Percentiles rank a stretch among this genome's conserved stretches.
phyloP scores from a whole-genome alignment of 768 basidiomycete genomes.

The Pisolithus microcarpus region DNA sequence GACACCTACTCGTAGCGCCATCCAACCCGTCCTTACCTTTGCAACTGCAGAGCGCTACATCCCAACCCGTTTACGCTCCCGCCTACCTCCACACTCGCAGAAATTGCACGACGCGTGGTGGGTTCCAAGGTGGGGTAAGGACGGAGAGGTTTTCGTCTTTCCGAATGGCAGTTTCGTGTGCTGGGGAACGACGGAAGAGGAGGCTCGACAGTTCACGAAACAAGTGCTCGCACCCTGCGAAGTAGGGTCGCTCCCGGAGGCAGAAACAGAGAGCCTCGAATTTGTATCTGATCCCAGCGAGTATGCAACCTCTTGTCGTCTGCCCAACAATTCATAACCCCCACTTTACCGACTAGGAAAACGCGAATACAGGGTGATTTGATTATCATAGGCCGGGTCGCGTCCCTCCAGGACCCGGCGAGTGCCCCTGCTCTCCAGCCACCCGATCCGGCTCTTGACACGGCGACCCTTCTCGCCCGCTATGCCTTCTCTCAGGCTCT shows the following conservation, averaged over 20 bases:
- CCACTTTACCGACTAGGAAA: conserved; percentile 37
- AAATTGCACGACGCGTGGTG: conserved; percentile 73
- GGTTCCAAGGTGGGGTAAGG: conserved; percentile 62
- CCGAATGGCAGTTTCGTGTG: conserved; percentile 83
- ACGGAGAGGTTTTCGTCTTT: conserved; percentile 87
- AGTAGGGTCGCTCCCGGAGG: conserved; percentile 54
- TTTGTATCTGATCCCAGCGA: conserved; percentile 88
- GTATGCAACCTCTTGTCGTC: conserved; percentile 37
- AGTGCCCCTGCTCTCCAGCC: conserved; percentile 40
- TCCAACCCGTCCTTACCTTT: conserved; percentile 70
- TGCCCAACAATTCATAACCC: neutral
- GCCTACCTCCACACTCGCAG: conserved; percentile 48
- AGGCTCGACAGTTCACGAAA: conserved; percentile 59
- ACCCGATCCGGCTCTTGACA: conserved; percentile 50
- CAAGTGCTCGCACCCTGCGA: conserved; percentile 59
- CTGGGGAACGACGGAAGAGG: conserved; percentile 78
- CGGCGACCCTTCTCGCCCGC: conserved; percentile 71
- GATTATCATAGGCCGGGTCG: conserved; percentile 75
- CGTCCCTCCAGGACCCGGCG: conserved; percentile 48
- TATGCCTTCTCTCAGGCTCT: conserved; percentile 91
- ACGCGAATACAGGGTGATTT: conserved; percentile 89
- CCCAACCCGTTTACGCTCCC: conserved; percentile 53
- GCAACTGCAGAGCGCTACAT: conserved; percentile 80
- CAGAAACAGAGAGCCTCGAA: conserved; percentile 87
- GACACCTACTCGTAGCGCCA: conserved; percentile 76